Evolutionary conservation across 2,329 filamentous ascomycete species (phyloP), one percentile per base, ranked within the genome.

Genomic region (Xylaria arbuscula): DNA sequence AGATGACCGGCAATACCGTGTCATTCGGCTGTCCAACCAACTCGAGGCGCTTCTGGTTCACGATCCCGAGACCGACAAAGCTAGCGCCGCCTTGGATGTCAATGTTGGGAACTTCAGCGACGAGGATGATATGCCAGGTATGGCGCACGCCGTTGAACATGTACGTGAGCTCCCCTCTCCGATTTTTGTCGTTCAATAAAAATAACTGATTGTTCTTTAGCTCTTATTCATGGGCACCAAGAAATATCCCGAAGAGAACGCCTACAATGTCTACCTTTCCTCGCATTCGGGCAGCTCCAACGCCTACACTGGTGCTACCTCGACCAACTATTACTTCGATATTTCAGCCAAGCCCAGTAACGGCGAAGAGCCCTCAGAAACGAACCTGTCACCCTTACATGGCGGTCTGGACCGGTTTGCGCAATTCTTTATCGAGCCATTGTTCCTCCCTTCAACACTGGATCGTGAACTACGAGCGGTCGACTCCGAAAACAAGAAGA

Each of bases 291-390:
- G 96, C 64, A 90, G 91, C 77, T 97, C 94, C 34, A 99, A 99
- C 80, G 96, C 96, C 64, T 98, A 97, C 80, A 99, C 96, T 1
- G 94, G 92, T 17, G 86, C 93, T 5, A 97, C 93, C 1, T 97
- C 95, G 61, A 99, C 96, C 71, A 98, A 98, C 82, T 99, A 97
- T 83, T 98, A 93, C 82, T 99, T 99, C 79, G 96, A 99, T 77
- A 90, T 98, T 66, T 93, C 93, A 22, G 93, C 94, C 38, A 93
- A 93, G 60, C 88, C 91, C 13, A 88, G 85, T 77, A 89, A 90
- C 69, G 84, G 86, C 45, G 81, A 86, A 61, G 84, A 87, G 38
- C 81, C 86, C 3, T 86, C 86, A 9, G 86, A 85, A 71, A 77
- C 81, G 73, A 88, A 89, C 72, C 83, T 86, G 0, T 89, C 87